Evolutionary conservation across 345 rosid genomes (phyloP), one percentile per base, ranked within the genome.

Genomic region (Dipteronia dyeriana): DNA sequence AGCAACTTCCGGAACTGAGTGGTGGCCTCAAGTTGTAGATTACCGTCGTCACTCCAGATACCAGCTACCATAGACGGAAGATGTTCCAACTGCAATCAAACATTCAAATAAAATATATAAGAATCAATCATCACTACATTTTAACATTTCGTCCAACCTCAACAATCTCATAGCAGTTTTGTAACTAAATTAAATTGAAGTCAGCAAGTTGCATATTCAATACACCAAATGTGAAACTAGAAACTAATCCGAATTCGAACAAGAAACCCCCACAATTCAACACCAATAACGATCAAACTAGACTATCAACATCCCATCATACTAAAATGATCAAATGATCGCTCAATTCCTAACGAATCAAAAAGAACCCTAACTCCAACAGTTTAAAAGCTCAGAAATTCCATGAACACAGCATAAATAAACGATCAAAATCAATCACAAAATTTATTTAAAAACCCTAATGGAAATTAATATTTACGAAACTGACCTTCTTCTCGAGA

Each of bases 1-100:
- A 93, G 91, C 78, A 93, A 53, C 65, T 93, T 93, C 73, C 97
- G 79, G 74, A 93, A 93, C 76, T 91, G 97, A n/a, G 92, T 90
- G 38, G 97, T 93, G 0, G 94, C 85, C 84, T 93, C 97, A 17
- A 88, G 87, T 86, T 91, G 97, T 75, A 88, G 75, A 76, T 49
- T 78, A 66, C 85, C 74, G 66, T 93, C 96, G 57, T 85, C 87
- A 29, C 87, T 78, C 90, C 90, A 88, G 20, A 92, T 87, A 71
- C 89, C 95, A 12, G 86, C 82, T 54, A 93, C 90, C 97, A 93
- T 85, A 4, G 89, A 47, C 23, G 97, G 96, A 65, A 93, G 86
- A 79, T 90, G 86, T 83, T 93, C 97, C 87, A 93, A 74, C 97
- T 93, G 75, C 45, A 14, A 4, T 9, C 66, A 73, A 53, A 22